Conservation (phyloP, 768 basidiomycete species). For the Leccinum arenicola region DNA sequence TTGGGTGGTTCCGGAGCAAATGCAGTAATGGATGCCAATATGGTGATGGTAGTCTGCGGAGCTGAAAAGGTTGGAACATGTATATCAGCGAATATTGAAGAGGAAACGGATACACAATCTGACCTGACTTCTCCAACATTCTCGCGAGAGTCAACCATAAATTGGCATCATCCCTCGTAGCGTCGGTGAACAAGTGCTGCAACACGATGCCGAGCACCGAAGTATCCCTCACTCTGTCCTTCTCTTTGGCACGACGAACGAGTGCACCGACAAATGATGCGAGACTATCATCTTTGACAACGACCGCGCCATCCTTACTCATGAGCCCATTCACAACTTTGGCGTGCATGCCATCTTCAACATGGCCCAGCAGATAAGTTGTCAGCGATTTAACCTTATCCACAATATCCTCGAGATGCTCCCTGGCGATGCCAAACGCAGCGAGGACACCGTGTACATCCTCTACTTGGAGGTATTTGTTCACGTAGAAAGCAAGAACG, state of each 20-base stretch:
- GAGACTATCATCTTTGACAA: constrained; percentile 17
- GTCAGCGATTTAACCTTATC: constrained; percentile 49
- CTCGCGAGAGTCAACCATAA: constrained; percentile 73
- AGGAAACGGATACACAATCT: constrained; percentile 16
- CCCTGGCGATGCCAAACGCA: constrained; percentile 2
- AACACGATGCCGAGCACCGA: constrained; percentile 62
- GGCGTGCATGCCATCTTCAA: constrained; percentile 50
- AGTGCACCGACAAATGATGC: constrained; percentile 34
- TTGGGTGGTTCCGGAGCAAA: constrained; percentile 66
- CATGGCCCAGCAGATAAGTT: constrained; percentile 57
- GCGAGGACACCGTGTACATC: constrained; percentile 50
- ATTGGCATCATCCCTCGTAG: constrained; percentile 65
- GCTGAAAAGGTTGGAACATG: constrained; percentile 40
- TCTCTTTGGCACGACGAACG: constrained; percentile 29
- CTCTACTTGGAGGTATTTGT: constrained; percentile 58
- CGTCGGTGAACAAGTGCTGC: constrained; percentile 54
- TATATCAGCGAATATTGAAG: constrained; percentile 3
- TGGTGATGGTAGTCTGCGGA: constrained; percentile 63
- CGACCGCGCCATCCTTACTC: constrained; percentile 24
- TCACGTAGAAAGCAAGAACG: constrained; percentile 56
- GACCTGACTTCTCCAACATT: constrained; percentile 61
- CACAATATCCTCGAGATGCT: constrained; percentile 37
- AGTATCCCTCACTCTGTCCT: constrained; percentile 51
- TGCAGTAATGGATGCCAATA: constrained; percentile 58
- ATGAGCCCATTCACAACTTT: constrained; percentile 37